Percentiles rank a stretch among this genome's conserved stretches.
Evolutionary conservation across 106 monocot species (phyloP).

Genomic region (Dioscorea dumetorum): DNA sequence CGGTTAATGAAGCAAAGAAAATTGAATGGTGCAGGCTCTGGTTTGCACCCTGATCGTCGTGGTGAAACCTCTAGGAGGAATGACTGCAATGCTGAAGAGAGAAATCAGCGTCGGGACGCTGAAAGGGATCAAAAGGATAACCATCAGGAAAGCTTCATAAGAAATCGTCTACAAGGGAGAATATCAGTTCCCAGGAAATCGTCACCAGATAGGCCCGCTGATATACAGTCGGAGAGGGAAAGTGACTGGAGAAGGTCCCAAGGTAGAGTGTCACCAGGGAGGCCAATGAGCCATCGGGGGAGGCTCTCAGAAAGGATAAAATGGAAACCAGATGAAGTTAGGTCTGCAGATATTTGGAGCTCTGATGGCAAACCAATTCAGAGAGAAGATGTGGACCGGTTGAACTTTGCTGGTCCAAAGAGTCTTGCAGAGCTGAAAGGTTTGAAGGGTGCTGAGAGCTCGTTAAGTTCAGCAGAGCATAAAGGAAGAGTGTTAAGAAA

Average conservation of each 20-base stretch:
- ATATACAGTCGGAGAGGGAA: slow-evolving; percentile 24
- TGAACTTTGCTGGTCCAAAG: slow-evolving; percentile 72
- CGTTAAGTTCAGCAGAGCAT: background rate
- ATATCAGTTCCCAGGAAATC: slow-evolving; percentile 47
- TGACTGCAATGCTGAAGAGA: slow-evolving; percentile 25
- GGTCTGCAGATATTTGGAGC: slow-evolving; percentile 14
- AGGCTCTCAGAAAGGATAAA: slow-evolving; percentile 37
- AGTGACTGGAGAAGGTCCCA: slow-evolving; percentile 26
- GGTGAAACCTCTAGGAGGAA: slow-evolving; percentile 10
- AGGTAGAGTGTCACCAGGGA: slow-evolving; percentile 34
- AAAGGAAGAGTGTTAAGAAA: background rate
- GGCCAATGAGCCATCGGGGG: slow-evolving; percentile 6
- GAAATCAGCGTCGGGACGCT: slow-evolving; percentile 7
- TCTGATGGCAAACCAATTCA: background rate
- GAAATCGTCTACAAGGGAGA: slow-evolving; percentile 71
- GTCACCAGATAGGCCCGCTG: slow-evolving; percentile 12
- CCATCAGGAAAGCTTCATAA: slow-evolving; percentile 14
- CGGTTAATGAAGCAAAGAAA: slow-evolving; percentile 65
- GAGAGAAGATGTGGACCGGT: slow-evolving; percentile 30
- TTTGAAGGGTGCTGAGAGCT: slow-evolving; percentile 17
- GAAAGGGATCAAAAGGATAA: background rate
- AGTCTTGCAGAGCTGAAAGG: slow-evolving; percentile 77
- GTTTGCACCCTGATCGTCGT: slow-evolving; percentile 21
- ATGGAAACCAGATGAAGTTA: slow-evolving; percentile 16
- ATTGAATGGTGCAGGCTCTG: slow-evolving; percentile 32